Base-by-base conservation (phyloP, 2,329 filamentous ascomycete genomes). In the Scedosporium apiospermum region DNA sequence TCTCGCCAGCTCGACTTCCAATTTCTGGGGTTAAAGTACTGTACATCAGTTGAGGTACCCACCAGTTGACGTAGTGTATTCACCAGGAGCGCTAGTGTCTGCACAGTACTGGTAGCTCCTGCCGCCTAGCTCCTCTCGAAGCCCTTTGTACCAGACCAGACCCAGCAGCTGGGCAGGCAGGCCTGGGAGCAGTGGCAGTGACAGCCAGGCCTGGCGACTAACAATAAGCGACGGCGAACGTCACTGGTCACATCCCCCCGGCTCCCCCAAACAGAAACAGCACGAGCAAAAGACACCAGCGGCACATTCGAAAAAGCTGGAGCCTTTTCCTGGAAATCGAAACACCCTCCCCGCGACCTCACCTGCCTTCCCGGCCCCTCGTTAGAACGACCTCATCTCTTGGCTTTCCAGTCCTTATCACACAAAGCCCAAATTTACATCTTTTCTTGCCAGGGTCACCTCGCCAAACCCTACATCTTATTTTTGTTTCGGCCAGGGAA, bases 401-500 rank as follows among this genome's bases (percentile, higher is more conserved):
- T 53, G 44, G 58, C 60, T 55, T 57, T 49, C 59, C 23, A 27
- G 18, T 58, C 55, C 55, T 61, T 61, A 61, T 61, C 49, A 61
- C 60, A 61, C 60, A 55, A 61, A 12, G 46, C 27, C 55, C 41
- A 61, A 57, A 55, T 55, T 61, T 41, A 44, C 34, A 7, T 34
- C 60, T 30, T 23, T 27, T 42, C 34, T 26, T 41, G 2, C 60
- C 18, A 16, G 30, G 26, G n/a, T 61, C 60, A 49, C 49, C 34
- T 61, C 49, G 27, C 49, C 49, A 61, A 61, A 59, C 38, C 38
- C 34, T 57, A 49, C 49, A 23, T 65, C 67, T 64, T 69, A 57
- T 59, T 61, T 23, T 30, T 4, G 30, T 58, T 21, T 71, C 70
- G 70, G 72, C 69, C 72, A 71, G 69, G 66, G 71, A 34, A 61